Evolutionary conservation across 1,139 yeast genomes (phyloP).

Genomic region (Blastobotrys elegans): DNA sequence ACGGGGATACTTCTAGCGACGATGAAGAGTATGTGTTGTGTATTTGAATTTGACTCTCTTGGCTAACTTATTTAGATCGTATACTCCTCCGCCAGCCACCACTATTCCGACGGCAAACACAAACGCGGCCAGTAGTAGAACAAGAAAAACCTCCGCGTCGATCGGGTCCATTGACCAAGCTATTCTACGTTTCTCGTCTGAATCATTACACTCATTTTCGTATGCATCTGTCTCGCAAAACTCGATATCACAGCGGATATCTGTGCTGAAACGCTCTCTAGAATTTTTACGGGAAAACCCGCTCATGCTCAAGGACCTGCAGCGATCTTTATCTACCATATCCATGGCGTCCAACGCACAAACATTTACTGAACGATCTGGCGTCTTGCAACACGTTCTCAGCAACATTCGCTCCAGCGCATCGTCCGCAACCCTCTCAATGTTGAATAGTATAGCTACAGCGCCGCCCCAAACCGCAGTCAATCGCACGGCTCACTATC

Average conservation of each 20-base stretch:
- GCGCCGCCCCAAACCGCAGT: background rate
- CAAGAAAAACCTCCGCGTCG: too few species aligned
- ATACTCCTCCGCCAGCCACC: too few species aligned
- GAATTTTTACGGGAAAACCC: conserved; percentile 60
- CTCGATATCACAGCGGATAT: conserved; percentile 68
- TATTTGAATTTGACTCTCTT: too few species aligned
- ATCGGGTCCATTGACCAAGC: conserved; percentile 15
- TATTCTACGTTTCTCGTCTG: conserved; percentile 59
- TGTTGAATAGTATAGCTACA: conserved; percentile 23
- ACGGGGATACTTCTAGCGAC: conserved; percentile 18
- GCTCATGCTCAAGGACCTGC: conserved; percentile 20
- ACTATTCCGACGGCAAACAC: too few species aligned
- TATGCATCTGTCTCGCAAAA: conserved; percentile 80
- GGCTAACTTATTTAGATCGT: too few species aligned
- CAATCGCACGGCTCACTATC: conserved; percentile 5
- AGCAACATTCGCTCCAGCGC: conserved; percentile 24
- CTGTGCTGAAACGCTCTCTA: conserved; percentile 68
- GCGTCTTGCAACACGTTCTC: conserved; percentile 13
- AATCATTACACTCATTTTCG: conserved; percentile 79
- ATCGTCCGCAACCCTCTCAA: conserved; percentile 29
- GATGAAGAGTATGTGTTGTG: conserved; percentile 8
- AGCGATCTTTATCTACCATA: conserved; percentile 13
- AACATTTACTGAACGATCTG: conserved; percentile 9
- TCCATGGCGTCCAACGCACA: conserved; percentile 10
- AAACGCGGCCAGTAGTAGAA: too few species aligned